These are phyloP conservation scores for Cercospora nicotianae DNA, from an alignment of 2,329 filamentous ascomycete genomes.

Conservation along the genomic window DNA sequence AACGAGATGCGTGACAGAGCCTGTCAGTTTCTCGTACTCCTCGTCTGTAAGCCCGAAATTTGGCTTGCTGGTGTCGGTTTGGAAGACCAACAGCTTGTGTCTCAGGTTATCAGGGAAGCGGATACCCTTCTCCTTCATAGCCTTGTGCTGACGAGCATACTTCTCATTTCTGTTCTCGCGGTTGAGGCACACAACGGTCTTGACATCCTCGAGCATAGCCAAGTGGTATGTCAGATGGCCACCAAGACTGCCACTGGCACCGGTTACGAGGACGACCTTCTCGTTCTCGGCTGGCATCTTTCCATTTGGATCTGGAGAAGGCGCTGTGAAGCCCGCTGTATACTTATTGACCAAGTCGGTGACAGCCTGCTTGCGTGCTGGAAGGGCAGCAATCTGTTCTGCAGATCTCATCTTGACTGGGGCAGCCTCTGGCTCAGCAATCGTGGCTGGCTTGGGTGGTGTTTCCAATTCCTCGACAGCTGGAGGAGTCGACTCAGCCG, in stretches of 20 bases:
- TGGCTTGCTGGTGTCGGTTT: constrained; percentile 51
- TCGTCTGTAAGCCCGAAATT: constrained; percentile 49
- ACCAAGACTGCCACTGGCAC: constrained; percentile 42
- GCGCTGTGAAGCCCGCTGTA: constrained; percentile 27
- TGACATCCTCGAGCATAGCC: constrained; percentile 34
- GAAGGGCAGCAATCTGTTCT: background rate
- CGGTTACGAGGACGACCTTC: constrained; percentile 39
- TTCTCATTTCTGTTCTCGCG: constrained; percentile 38
- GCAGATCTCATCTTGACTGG: background rate
- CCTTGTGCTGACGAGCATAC: constrained; percentile 39
- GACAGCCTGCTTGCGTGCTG: constrained; percentile 21
- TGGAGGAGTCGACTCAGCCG: background rate
- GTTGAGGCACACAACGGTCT: constrained; percentile 51
- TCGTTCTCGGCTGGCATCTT: background rate
- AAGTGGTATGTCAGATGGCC: constrained; percentile 39
- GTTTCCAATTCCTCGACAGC: background rate
- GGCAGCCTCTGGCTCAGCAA: background rate
- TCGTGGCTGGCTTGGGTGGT: background rate
- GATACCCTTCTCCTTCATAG: constrained; percentile 30
- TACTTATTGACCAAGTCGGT: constrained; percentile 31
- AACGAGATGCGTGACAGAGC: constrained; percentile 51
- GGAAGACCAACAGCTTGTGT: constrained; percentile 49
- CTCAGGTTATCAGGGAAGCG: constrained; percentile 25
- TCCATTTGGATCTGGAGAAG: background rate
- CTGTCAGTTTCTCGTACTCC: constrained; percentile 44